Percentiles rank a stretch among this genome's conserved stretches.
Evolutionary conservation across 768 basidiomycete genomes (phyloP).

Genomic region (Cyathus striatus): DNA sequence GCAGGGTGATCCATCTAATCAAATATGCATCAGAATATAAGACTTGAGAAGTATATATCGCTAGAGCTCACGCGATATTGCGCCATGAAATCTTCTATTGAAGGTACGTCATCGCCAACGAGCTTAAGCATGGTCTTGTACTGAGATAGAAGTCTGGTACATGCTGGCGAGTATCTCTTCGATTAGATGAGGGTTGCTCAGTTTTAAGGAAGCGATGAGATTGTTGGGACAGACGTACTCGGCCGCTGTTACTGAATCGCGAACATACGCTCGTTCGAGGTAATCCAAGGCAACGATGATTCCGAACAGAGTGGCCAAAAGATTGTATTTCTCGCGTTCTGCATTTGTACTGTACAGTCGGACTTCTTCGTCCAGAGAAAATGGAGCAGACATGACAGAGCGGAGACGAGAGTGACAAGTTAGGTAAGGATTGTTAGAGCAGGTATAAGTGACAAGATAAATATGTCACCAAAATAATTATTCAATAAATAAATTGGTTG

Average conservation of each 20-base stretch:
- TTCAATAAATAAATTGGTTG: neutral
- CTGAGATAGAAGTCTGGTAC: conserved; percentile 88
- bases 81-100: conserved; percentile 87
- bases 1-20: conserved; percentile 90
- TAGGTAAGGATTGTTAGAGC: neutral
- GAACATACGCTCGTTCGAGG: conserved; percentile 91
- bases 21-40: too few relatives aligned
- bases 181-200: conserved; percentile 24
- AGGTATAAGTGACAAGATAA: neutral
- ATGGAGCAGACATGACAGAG: conserved; percentile 5
- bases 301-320: conserved; percentile 85
- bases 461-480: too few relatives aligned
- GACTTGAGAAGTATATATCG: too few relatives aligned
- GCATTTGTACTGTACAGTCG: conserved; percentile 83
- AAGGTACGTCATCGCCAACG: conserved; percentile 83
- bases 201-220: conserved; percentile 5
- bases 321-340: conserved; percentile 85
- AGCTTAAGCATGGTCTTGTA: conserved; percentile 97
- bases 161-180: conserved; percentile 94
- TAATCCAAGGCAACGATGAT: conserved; percentile 91
- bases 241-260: conserved; percentile 84
- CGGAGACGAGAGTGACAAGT: neutral
- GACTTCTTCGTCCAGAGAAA: conserved; percentile 85
- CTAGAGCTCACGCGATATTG: conserved; percentile 66
- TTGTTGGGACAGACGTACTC: conserved; percentile 57